These are phyloP conservation scores for Desmodesmus armatus DNA, from an alignment of 139 green algal species.

Conservation along the genomic window DNA sequence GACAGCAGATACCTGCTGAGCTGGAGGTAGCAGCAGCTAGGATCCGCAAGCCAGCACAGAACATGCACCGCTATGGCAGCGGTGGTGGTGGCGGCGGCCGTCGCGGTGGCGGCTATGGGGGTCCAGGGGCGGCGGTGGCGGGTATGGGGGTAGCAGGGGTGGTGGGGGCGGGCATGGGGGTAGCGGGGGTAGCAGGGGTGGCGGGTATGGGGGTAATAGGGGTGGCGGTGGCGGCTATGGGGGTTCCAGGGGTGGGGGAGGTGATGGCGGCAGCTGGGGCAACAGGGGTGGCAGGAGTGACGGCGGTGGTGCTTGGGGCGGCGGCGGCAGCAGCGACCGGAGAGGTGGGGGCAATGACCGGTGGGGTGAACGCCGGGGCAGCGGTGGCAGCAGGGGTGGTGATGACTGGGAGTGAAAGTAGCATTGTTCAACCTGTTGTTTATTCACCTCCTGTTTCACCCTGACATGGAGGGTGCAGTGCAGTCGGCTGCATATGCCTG, in stretches of 20 bases:
- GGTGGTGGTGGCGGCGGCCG: neutral
- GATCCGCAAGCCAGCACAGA: constrained; percentile 57
- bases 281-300: neutral
- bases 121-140: neutral
- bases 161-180: neutral
- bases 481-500: no score
- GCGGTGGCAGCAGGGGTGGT: no score
- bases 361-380: no score
- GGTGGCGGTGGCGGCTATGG: neutral
- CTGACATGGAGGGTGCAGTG: no score
- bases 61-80: constrained; percentile 33
- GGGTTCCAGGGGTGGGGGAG: neutral
- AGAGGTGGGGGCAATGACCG: no score
- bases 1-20: constrained; percentile 63
- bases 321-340: neutral
- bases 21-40: constrained; percentile 70
- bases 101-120: constrained; percentile 7
- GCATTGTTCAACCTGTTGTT: no score
- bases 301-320: neutral
- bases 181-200: neutral
- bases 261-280: neutral
- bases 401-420: no score
- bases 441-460: no score
- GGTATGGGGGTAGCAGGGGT: neutral
- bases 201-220: no score